These are phyloP conservation scores for Leccinum aurantiacum DNA, from an alignment of 768 basidiomycete genomes.

Conservation along the genomic window DNA sequence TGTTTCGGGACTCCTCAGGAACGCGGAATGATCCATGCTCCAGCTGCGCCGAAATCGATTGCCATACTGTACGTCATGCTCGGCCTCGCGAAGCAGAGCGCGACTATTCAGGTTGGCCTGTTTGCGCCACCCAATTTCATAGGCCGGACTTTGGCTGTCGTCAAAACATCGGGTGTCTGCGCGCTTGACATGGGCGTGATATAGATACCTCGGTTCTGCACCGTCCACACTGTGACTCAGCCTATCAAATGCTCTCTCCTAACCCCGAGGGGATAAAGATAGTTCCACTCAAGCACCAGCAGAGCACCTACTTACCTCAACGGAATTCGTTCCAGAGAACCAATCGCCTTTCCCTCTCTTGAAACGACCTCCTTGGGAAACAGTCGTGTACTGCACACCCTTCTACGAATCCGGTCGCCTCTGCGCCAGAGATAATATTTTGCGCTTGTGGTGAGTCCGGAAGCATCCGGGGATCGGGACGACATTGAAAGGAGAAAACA, in stretches of 20 bases:
- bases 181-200: constrained; percentile 11
- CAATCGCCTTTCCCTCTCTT: constrained; percentile 36
- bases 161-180: background rate
- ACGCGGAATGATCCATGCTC: background rate
- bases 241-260: constrained; percentile 6
- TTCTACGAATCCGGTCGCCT: constrained; percentile 40
- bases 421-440: constrained; percentile 10
- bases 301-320: constrained; percentile 29
- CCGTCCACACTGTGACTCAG: constrained; percentile 13
- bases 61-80: background rate
- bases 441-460: constrained; percentile 17
- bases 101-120: background rate
- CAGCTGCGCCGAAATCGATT: background rate
- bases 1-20: constrained; percentile 6
- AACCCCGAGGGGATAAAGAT: constrained; percentile 33
- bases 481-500: constrained; percentile 15
- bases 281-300: background rate
- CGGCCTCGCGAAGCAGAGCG: background rate
- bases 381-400: constrained; percentile 33
- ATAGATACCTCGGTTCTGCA: constrained; percentile 32
- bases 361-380: constrained; percentile 34
- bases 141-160: background rate
- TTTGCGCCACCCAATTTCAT: background rate
- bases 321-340: constrained; percentile 31
- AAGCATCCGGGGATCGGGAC: constrained; percentile 21